phyloP scores from a whole-genome alignment of 306 rosid genomes.

The Ochetophila trinervis region DNA sequence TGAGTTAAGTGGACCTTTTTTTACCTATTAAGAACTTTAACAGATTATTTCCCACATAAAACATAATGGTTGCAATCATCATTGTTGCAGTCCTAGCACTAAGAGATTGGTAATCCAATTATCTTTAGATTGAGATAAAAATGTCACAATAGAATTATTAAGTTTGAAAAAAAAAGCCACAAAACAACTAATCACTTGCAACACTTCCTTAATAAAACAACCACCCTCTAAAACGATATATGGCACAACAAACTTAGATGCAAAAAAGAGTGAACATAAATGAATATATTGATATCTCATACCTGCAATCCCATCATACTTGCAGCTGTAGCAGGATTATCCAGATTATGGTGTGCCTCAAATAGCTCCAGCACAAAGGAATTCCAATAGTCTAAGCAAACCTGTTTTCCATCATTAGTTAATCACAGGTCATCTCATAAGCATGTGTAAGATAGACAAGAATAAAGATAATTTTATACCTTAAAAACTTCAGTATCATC shows the following conservation, averaged over 20 bases:
- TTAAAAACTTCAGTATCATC: conserved; percentile 97
- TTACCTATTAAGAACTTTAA: too few species aligned
- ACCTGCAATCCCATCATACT: conserved; percentile 69
- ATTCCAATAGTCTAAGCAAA: conserved; percentile 98
- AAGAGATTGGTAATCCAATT: too few species aligned
- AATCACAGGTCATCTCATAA: conserved; percentile 1
- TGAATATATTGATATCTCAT: background rate
- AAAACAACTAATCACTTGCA: too few species aligned
- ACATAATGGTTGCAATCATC: too few species aligned
- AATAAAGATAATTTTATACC: conserved; percentile 31
- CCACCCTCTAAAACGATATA: conserved; percentile 3
- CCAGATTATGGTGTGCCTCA: conserved; percentile 47
- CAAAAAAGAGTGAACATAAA: too few species aligned
- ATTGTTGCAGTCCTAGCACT: too few species aligned
- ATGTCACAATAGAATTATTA: too few species aligned
- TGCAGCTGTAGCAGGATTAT: conserved; percentile 52
- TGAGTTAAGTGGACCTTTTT: too few species aligned
- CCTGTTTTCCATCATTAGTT: conserved; percentile 44
- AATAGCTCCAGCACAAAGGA: conserved; percentile 73
- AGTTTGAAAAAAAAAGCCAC: too few species aligned
- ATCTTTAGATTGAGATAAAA: too few species aligned
- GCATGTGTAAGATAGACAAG: too few species aligned
- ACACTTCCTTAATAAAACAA: background rate
- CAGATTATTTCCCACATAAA: too few species aligned
- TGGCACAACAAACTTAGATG: background rate